Evolutionary conservation across 2,329 filamentous ascomycete species (phyloP).

Genomic region (Elsinoe batatas): DNA sequence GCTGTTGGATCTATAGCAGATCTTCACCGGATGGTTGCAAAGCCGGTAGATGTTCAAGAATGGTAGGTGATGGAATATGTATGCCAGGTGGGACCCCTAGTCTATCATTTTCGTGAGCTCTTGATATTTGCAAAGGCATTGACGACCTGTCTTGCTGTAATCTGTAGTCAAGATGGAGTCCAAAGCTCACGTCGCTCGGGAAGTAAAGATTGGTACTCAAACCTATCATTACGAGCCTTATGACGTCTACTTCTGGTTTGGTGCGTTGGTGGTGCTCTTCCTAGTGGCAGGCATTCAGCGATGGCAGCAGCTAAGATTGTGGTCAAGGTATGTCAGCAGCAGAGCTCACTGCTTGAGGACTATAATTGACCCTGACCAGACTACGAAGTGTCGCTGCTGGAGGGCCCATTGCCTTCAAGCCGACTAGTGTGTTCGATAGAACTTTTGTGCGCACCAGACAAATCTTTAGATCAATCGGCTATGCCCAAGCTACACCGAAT

Average conservation of each 20-base stretch:
- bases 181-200: background rate
- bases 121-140: background rate
- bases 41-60: background rate
- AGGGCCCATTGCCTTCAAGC: background rate
- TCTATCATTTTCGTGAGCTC: background rate
- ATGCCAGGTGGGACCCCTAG: background rate
- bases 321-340: background rate
- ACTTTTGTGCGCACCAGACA: background rate
- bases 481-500: background rate
- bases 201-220: background rate
- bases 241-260: slow-evolving; percentile 11
- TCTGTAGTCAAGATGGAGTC: background rate
- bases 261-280: background rate
- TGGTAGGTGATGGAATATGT: background rate
- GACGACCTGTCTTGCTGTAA: background rate
- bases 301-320: background rate
- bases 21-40: slow-evolving; percentile 1
- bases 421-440: background rate
- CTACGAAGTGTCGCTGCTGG: background rate
- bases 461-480: background rate
- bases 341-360: too few species aligned
- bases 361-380: background rate
- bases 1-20: slow-evolving; percentile 1
- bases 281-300: background rate
- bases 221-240: slow-evolving; percentile 4